Conservation (phyloP, 1,284 basidiomycete genomes). For the Leccinum variabile region DNA sequence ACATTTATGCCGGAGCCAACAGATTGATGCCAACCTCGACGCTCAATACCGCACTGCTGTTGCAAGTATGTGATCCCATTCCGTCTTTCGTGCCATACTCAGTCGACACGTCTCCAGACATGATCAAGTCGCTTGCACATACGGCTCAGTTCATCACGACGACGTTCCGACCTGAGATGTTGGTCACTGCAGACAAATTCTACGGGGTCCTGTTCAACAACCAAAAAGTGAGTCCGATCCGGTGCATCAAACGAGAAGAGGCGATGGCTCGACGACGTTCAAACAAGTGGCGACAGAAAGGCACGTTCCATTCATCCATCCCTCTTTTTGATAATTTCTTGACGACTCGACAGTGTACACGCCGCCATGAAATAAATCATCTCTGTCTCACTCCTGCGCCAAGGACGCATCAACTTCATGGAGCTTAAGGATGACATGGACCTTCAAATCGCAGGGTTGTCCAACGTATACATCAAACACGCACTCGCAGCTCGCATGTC, state of each 20-base stretch:
- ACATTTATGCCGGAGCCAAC: conserved; percentile 4
- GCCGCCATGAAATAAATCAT: too few species aligned
- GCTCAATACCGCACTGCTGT: conserved; percentile 98
- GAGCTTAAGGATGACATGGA: too few species aligned
- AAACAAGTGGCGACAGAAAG: too few species aligned
- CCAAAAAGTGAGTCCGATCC: conserved; percentile 89
- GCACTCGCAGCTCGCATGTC: too few species aligned
- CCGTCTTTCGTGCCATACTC: background rate
- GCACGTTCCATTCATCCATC: too few species aligned
- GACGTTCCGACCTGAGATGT: conserved; percentile 97
- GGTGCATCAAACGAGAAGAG: conserved; percentile 79
- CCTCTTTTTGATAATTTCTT: too few species aligned
- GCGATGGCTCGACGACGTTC: conserved; percentile 50
- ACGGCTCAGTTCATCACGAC: conserved; percentile 98
- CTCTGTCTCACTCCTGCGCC: too few species aligned
- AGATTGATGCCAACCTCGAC: conserved; percentile 98
- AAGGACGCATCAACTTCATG: too few species aligned
- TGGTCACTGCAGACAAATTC: conserved; percentile 92
- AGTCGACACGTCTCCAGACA: conserved; percentile 33
- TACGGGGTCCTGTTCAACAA: conserved; percentile 99
- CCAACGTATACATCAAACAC: too few species aligned
- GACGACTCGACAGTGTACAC: too few species aligned
- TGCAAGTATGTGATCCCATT: conserved; percentile 60
- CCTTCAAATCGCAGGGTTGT: too few species aligned
- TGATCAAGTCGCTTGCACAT: conserved; percentile 89